These are phyloP conservation scores for Teunomyces pallodes DNA, from an alignment of 805 yeast species.

Conservation along the genomic window DNA sequence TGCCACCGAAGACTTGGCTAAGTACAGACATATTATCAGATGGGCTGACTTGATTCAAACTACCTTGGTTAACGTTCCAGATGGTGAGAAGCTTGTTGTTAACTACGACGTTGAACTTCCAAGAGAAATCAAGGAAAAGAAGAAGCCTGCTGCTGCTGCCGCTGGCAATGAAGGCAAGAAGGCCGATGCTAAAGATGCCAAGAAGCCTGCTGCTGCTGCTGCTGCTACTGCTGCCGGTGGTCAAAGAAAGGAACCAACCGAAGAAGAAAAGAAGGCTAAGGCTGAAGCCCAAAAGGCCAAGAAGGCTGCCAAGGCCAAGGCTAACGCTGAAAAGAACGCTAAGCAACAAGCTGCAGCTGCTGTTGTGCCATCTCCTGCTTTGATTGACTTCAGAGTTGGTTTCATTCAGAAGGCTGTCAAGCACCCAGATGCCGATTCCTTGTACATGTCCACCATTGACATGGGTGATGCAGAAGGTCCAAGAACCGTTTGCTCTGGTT, in stretches of 20 bases:
- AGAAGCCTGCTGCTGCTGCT: slow-evolving; percentile 19
- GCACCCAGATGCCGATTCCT: slow-evolving; percentile 97
- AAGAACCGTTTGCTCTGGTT: slow-evolving; percentile 96
- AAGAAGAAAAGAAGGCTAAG: slow-evolving; percentile 42
- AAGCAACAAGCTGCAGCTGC: slow-evolving; percentile 51
- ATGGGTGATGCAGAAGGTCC: slow-evolving; percentile 97
- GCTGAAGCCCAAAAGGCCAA: slow-evolving; percentile 64
- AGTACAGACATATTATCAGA: slow-evolving; percentile 81
- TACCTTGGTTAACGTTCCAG: slow-evolving; percentile 53
- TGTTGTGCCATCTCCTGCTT: slow-evolving; percentile 74
- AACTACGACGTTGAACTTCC: slow-evolving; percentile 66
- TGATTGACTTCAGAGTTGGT: slow-evolving; percentile 93
- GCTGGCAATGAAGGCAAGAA: slow-evolving; percentile 19
- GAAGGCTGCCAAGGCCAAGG: slow-evolving; percentile 61
- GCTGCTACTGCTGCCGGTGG: slow-evolving; percentile 14
- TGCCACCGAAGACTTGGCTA: slow-evolving; percentile 51
- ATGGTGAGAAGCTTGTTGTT: slow-evolving; percentile 51
- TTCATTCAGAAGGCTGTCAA: slow-evolving; percentile 93
- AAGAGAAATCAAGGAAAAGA: slow-evolving; percentile 69
- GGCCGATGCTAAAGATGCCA: slow-evolving; percentile 38
- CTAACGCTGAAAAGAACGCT: slow-evolving; percentile 49
- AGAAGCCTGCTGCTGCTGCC: slow-evolving; percentile 37
- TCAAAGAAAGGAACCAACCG: slow-evolving; percentile 26
- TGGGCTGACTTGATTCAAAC: slow-evolving; percentile 90
- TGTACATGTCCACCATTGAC: slow-evolving; percentile 94